A percentile compares a stretch with the other conserved stretches of the same genome.
phyloP scores from a whole-genome alignment of 2,329 filamentous ascomycete genomes.

The Rhexocercosporidium sp. region DNA sequence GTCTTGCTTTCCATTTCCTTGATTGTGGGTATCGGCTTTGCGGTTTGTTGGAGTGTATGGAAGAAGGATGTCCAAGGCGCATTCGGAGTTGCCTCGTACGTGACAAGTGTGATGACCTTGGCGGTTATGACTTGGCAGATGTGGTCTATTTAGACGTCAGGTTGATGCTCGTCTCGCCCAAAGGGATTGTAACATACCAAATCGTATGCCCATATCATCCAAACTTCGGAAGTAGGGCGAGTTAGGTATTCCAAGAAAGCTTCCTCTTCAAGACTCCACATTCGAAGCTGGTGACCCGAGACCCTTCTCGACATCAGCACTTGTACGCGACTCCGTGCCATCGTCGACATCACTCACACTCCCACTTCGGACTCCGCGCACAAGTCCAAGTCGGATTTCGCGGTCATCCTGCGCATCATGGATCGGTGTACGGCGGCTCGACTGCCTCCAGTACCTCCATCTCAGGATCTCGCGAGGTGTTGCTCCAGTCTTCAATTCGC shows the following conservation, averaged over 20 bases:
- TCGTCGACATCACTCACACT: constrained; percentile 15
- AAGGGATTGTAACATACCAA: not conserved
- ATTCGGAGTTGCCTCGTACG: constrained; percentile 24
- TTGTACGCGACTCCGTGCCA: not conserved
- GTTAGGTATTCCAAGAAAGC: not conserved
- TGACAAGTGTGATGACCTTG: constrained; percentile 25
- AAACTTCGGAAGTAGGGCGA: not conserved
- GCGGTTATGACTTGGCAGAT: constrained; percentile 24
- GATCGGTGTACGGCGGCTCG: not conserved
- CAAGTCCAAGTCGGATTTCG: not conserved
- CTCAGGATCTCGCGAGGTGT: constrained; percentile 1
- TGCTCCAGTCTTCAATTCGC: constrained; percentile 4
- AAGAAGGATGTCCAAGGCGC: constrained; percentile 24
- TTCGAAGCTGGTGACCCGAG: not conserved
- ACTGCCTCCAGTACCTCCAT: constrained; percentile 9
- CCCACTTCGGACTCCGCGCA: not conserved
- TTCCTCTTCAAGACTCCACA: not conserved
- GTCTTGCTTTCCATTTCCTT: constrained; percentile 15
- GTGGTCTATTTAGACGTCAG: constrained; percentile 9
- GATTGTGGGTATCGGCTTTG: constrained; percentile 11
- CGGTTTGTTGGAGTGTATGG: constrained; percentile 10
- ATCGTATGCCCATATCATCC: not conserved
- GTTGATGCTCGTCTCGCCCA: not conserved
- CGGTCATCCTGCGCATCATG: not conserved
- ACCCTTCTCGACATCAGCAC: constrained; percentile 21